Percentiles rank a stretch among this genome's conserved stretches.
These are phyloP conservation scores for Apiospora sp. DNA, from an alignment of 2,329 filamentous ascomycete genomes.

Conservation along the genomic window DNA sequence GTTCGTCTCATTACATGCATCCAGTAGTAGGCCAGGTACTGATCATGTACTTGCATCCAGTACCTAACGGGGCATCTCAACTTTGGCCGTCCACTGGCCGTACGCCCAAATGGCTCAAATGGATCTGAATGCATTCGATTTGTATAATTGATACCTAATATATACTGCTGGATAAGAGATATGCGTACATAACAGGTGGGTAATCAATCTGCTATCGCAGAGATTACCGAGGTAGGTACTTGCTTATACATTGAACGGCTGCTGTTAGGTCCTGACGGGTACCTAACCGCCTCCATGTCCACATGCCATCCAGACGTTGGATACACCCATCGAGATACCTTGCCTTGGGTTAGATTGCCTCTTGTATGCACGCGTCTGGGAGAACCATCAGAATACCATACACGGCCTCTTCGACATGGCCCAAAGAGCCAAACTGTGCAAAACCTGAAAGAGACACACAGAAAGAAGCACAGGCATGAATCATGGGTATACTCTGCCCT, in stretches of 20 bases:
- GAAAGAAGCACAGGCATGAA: not conserved
- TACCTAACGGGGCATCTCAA: not conserved
- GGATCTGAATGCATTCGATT: not conserved
- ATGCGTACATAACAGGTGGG: constrained; percentile 17
- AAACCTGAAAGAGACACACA: not conserved
- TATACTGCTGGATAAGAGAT: constrained; percentile 6
- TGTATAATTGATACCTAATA: constrained; percentile 21
- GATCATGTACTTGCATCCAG: not conserved
- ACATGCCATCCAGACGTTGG: constrained; percentile 5
- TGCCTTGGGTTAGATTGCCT: not conserved
- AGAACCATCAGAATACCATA: not conserved
- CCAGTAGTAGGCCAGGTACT: not conserved
- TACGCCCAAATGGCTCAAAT: not conserved
- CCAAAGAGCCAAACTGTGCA: not conserved
- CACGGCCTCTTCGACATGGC: not conserved
- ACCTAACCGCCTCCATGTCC: constrained; percentile 15
- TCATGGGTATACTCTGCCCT: not conserved
- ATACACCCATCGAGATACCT: not conserved
- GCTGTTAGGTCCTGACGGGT: not conserved
- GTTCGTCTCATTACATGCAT: not conserved
- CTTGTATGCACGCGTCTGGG: not conserved
- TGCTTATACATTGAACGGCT: not conserved
- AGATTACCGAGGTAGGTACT: constrained; percentile 18
- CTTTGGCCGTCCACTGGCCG: not conserved
- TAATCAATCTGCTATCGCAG: not conserved